These are phyloP conservation scores for Trametes punicea DNA, from an alignment of 768 basidiomycete species.

Conservation along the genomic window DNA sequence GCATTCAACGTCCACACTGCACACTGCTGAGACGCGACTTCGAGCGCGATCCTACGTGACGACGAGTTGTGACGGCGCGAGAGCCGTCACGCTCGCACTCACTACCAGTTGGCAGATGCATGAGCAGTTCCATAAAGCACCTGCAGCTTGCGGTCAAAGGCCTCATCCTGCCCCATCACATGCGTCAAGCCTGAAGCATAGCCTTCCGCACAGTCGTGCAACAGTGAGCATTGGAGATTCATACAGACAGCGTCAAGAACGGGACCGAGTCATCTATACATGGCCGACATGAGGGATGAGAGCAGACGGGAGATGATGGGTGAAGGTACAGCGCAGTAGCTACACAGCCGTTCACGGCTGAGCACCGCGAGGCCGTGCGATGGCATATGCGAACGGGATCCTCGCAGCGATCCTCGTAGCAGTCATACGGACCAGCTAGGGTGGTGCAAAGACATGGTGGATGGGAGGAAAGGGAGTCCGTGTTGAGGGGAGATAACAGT, in stretches of 20 bases:
- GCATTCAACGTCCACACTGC: no score
- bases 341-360: no score
- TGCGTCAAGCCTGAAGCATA: no score
- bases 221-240: neutral
- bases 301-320: neutral
- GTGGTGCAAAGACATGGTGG: neutral
- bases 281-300: neutral
- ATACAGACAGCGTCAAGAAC: neutral
- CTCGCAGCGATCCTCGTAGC: no score
- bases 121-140: no score
- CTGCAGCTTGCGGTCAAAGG: no score
- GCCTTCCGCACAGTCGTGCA: neutral
- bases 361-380: no score
- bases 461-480: neutral
- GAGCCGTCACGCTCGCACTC: neutral
- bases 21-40: neutral
- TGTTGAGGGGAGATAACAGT: neutral
- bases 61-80: neutral
- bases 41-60: neutral
- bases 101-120: no score
- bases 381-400: no score
- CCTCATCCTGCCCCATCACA: no score
- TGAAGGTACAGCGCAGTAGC: neutral
- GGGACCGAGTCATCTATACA: constrained; percentile 14
- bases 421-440: no score